These are phyloP conservation scores for Candida pini DNA, from an alignment of 805 yeast species.

Conservation along the genomic window DNA sequence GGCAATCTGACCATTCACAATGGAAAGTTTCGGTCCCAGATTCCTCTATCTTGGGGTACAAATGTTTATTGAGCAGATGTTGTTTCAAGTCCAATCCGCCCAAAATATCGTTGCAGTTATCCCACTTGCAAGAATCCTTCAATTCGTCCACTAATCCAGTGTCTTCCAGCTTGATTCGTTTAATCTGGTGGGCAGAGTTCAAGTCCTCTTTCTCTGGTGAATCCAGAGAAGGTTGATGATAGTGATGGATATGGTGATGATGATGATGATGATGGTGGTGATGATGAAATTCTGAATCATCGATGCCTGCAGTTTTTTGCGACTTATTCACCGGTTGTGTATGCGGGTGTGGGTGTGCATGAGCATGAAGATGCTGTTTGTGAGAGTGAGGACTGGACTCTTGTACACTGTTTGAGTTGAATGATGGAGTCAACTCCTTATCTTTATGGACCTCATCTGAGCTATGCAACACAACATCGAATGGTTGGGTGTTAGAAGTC, in stretches of 20 bases:
- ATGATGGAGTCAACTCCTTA: no score
- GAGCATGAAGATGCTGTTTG: background rate
- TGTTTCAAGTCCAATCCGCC: conserved; percentile 38
- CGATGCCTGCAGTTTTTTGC: no score
- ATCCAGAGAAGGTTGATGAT: background rate
- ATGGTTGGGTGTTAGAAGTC: no score
- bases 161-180: background rate
- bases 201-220: background rate
- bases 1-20: conserved; percentile 79
- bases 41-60: no score
- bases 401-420: no score
- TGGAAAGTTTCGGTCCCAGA: conserved; percentile 27
- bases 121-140: conserved; percentile 87
- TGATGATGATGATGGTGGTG: conserved; percentile 15
- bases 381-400: no score
- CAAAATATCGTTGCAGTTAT: conserved; percentile 42
- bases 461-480: no score
- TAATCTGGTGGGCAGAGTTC: background rate
- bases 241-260: conserved; percentile 2
- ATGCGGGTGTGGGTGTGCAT: background rate
- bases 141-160: background rate
- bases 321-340: background rate
- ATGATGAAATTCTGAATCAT: no score
- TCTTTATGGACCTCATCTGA: no score
- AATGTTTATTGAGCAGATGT: conserved; percentile 49